Conservation (phyloP, 306 rosid species). For the Trifolium pratense region DNA sequence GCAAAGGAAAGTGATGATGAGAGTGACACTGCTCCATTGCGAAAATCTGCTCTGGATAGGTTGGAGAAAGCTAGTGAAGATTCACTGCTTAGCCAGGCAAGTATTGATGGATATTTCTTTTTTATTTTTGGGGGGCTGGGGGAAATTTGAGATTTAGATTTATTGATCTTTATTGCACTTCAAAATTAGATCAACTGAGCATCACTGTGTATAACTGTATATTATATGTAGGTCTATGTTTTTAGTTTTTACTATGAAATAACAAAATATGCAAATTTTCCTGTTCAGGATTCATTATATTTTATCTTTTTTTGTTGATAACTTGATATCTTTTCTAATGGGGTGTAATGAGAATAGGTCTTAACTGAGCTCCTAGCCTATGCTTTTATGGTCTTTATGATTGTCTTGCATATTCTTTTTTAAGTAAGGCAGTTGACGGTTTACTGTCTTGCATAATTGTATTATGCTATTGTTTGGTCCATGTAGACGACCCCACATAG, state of each 20-base stretch:
- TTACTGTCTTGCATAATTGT: not conserved
- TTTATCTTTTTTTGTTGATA: not conserved
- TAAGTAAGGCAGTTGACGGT: constrained; percentile 14
- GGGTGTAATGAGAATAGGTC: constrained; percentile 17
- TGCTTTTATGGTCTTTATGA: constrained; percentile 17
- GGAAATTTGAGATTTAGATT: constrained; percentile 19
- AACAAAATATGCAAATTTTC: constrained; percentile 25
- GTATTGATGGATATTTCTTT: not conserved
- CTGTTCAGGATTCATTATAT: constrained; percentile 8
- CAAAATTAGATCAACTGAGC: constrained; percentile 20
- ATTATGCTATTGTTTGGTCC: constrained; percentile 3
- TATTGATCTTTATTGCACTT: constrained; percentile 25
- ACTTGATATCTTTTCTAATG: constrained; percentile 11
- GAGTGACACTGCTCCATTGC: constrained; percentile 48
- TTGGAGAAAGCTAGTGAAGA: constrained; percentile 96
- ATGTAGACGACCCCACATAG: not conserved
- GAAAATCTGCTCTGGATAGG: constrained; percentile 75
- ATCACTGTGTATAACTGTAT: not conserved
- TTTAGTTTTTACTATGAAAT: constrained; percentile 20
- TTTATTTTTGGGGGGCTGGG: not conserved
- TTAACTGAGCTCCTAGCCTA: constrained; percentile 23
- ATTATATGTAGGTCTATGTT: constrained; percentile 7
- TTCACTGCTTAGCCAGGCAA: constrained; percentile 87
- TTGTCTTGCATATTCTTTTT: constrained; percentile 31
- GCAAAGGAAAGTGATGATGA: constrained; percentile 64